Evolutionary conservation across 306 rosid genomes (phyloP), one percentile per base, ranked within the genome.

Genomic region (Malus asiatica): DNA sequence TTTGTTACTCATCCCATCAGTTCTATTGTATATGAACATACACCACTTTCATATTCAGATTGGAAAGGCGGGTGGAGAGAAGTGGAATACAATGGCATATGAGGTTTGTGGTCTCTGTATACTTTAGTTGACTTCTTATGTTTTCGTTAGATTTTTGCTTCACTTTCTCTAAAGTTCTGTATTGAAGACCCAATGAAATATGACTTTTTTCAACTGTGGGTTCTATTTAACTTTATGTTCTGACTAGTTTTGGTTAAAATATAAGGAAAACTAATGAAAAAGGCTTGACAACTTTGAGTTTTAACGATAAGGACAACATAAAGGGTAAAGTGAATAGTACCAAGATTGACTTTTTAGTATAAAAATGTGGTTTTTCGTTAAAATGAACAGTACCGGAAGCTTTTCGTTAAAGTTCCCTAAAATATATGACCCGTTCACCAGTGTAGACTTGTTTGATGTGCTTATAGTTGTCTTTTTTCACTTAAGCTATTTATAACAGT

Each of bases 21-120:
- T 70, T 10, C 29, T 55, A 23, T 57, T 62, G 57, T 32, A 11
- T n/a, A 29, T 52, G 52, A 59, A 52, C 58, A 59, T 46, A 27
- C 19, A 35, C n/a, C 52, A 8, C 70, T 88, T 83, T 40, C 16
- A 74, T 73, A 60, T 81, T 83, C 89, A 95, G 98, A 70, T 95
- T 71, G 97, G 98, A 84, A 95, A 89, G 89, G 97, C 97, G 8
- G 88, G 98, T 64, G 97, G 98, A 80, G 97, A 86, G 83, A 92
- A 92, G 85, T 95, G 98, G 98, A 95, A 92, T 85, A 95, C 92
- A 80, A 89, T 95, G 97, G 80, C 91, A 30, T 95, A 83, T 83
- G 98, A 95, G 93, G 98, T 95, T 74, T 12, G 78, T 76, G 57
- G 75, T 75, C 69, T 73, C 38, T 85, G 35, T 32, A 71, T 82